Percentiles rank a stretch among this genome's conserved stretches.
phyloP scores from a whole-genome alignment of 345 rosid species.

The Passiflora organensis region DNA sequence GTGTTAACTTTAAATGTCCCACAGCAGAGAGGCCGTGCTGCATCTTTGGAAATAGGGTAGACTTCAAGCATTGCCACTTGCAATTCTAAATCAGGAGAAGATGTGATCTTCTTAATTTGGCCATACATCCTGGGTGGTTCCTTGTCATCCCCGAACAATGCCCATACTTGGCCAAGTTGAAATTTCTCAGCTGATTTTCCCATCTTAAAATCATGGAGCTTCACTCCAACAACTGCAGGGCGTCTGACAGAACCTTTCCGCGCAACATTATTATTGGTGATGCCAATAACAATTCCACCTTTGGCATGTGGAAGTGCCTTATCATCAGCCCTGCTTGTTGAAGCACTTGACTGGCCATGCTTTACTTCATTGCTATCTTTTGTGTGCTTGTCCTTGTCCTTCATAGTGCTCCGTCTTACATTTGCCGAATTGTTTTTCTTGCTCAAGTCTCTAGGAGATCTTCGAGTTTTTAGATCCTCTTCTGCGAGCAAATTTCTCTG shows the following conservation, averaged over 20 bases:
- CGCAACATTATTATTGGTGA: no score
- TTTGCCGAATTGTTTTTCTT: slow-evolving; percentile 14
- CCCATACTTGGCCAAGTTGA: slow-evolving; percentile 44
- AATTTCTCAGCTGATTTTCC: slow-evolving; percentile 41
- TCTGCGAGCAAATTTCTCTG: slow-evolving; percentile 8
- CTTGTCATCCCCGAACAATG: slow-evolving; percentile 29
- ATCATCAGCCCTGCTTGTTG: slow-evolving; percentile 8
- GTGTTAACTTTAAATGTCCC: slow-evolving; percentile 40
- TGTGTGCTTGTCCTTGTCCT: slow-evolving; percentile 12
- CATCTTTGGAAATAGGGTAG: slow-evolving; percentile 10
- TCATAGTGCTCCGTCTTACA: slow-evolving; percentile 8
- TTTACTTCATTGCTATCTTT: slow-evolving; percentile 22
- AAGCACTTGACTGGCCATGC: slow-evolving; percentile 17
- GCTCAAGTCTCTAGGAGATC: slow-evolving; percentile 36
- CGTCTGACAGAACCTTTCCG: not conserved
- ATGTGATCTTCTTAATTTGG: slow-evolving; percentile 40
- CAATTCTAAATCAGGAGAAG: slow-evolving; percentile 28
- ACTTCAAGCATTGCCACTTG: slow-evolving; percentile 43
- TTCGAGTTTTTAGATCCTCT: slow-evolving; percentile 31
- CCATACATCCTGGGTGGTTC: slow-evolving; percentile 45
- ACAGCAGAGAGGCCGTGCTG: slow-evolving; percentile 27
- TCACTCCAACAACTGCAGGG: slow-evolving; percentile 15
- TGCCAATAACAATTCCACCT: slow-evolving; percentile 5
- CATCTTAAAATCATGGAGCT: slow-evolving; percentile 27
- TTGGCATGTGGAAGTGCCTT: slow-evolving; percentile 8